Percentiles rank a stretch among this genome's conserved stretches.
These are phyloP conservation scores for Hansenula lynferdii DNA, from an alignment of 1,139 yeast species.

Conservation along the genomic window DNA sequence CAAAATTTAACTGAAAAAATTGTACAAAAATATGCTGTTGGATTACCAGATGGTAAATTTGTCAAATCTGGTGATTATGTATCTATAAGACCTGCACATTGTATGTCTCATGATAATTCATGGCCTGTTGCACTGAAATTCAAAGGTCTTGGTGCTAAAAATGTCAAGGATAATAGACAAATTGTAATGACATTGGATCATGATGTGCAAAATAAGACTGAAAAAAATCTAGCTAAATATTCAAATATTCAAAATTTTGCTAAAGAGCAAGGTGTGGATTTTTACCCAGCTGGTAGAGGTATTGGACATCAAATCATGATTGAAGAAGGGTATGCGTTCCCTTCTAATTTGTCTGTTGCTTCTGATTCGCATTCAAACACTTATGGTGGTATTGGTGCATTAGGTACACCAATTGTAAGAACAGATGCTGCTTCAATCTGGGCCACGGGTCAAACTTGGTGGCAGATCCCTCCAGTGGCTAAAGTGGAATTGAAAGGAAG, in stretches of 20 bases:
- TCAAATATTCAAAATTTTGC: constrained; percentile 86
- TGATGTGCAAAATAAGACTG: constrained; percentile 92
- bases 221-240: constrained; percentile 84
- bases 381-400: constrained; percentile 92
- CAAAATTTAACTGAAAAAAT: constrained; percentile 94
- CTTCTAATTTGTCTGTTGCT: constrained; percentile 89
- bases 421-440: constrained; percentile 99
- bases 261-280: constrained; percentile 87
- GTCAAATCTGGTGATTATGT: constrained; percentile 94
- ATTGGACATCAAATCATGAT: constrained; percentile 99
- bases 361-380: constrained; percentile 98
- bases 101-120: constrained; percentile 98
- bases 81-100: constrained; percentile 90
- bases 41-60: constrained; percentile 60
- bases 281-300: constrained; percentile 98
- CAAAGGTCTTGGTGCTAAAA: constrained; percentile 88
- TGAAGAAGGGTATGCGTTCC: constrained; percentile 98
- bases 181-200: constrained; percentile 96
- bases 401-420: constrained; percentile 97
- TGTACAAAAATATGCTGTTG: constrained; percentile 90
- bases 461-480: constrained; percentile 99
- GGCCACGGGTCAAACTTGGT: constrained; percentile 99
- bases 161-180: constrained; percentile 79
- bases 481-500: constrained; percentile 81
- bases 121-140: constrained; percentile 99